A percentile compares a stretch with the other conserved stretches of the same genome.
These are phyloP conservation scores for Apostasia ramifera DNA, from an alignment of 106 monocot species.

Conservation along the genomic window DNA sequence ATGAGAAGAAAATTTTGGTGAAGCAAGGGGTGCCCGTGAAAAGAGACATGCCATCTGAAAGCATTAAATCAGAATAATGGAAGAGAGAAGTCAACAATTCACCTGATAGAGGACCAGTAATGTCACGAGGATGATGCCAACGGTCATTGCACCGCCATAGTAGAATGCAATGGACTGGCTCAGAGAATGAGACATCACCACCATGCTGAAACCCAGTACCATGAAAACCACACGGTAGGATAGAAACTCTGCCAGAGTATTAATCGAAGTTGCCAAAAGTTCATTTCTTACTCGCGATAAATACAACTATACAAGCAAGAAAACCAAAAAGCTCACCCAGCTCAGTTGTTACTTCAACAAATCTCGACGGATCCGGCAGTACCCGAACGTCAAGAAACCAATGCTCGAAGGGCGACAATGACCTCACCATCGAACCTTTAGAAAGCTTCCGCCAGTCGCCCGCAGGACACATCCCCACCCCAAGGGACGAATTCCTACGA, in stretches of 20 bases:
- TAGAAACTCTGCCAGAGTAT: conserved; percentile 53
- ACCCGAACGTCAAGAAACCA: conserved; percentile 60
- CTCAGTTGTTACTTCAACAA: conserved; percentile 55
- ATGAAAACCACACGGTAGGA: conserved; percentile 59
- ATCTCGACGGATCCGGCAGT: conserved; percentile 33
- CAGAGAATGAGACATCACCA: conserved; percentile 48
- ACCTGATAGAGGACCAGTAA: conserved; percentile 92
- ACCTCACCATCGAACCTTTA: conserved; percentile 46
- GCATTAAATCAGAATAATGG: neutral
- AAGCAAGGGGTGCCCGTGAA: neutral
- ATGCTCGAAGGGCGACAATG: conserved; percentile 54
- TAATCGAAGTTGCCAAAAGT: neutral
- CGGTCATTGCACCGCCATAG: conserved; percentile 82
- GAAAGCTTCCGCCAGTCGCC: conserved; percentile 61
- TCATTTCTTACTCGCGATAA: neutral
- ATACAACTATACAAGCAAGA: neutral
- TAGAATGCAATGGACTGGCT: conserved; percentile 82
- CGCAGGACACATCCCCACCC: conserved; percentile 57
- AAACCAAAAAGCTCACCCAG: conserved; percentile 29
- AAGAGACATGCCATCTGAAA: neutral
- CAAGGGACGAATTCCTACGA: conserved; percentile 56
- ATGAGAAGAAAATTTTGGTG: neutral
- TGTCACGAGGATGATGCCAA: conserved; percentile 76
- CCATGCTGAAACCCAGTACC: conserved; percentile 55
- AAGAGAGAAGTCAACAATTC: neutral